A percentile compares a stretch with the other conserved stretches of the same genome.
Conservation (phyloP, 306 rosid genomes). For the Sindora glabra region DNA sequence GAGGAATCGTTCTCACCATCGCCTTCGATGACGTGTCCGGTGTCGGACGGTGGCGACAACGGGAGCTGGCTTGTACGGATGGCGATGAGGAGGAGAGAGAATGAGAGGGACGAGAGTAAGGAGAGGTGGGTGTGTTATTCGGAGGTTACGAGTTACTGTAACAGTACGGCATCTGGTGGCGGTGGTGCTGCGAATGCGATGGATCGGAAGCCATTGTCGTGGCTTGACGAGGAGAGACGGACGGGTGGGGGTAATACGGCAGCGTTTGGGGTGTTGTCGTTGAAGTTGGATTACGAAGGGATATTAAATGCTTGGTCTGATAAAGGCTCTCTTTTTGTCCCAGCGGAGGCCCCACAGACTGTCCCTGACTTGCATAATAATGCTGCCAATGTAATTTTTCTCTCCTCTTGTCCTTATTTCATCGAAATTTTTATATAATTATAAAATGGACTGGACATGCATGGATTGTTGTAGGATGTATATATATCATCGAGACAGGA, state of each 20-base stretch:
- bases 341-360: slow-evolving; percentile 46
- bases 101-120: slow-evolving; percentile 29
- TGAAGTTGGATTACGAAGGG: slow-evolving; percentile 79
- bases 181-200: too few species aligned
- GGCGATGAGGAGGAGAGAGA: slow-evolving; percentile 65
- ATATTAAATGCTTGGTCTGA: slow-evolving; percentile 90
- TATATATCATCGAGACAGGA: too few species aligned
- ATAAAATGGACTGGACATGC: background rate
- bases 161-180: background rate
- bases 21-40: slow-evolving; percentile 8
- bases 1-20: slow-evolving; percentile 38
- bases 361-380: slow-evolving; percentile 46
- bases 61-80: slow-evolving; percentile 42
- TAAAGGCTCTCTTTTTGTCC: slow-evolving; percentile 61
- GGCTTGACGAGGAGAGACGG: too few species aligned
- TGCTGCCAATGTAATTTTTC: slow-evolving; percentile 30
- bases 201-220: too few species aligned
- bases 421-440: background rate
- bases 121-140: slow-evolving; percentile 94
- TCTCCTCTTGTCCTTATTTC: background rate
- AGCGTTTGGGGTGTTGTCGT: slow-evolving; percentile 34
- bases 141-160: slow-evolving; percentile 40
- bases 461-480: too few species aligned
- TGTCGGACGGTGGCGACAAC: background rate
- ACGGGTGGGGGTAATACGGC: background rate